Percentiles rank a stretch among this genome's conserved stretches.
phyloP scores from a whole-genome alignment of 2,329 filamentous ascomycete species.

The Beauveria sp. region DNA sequence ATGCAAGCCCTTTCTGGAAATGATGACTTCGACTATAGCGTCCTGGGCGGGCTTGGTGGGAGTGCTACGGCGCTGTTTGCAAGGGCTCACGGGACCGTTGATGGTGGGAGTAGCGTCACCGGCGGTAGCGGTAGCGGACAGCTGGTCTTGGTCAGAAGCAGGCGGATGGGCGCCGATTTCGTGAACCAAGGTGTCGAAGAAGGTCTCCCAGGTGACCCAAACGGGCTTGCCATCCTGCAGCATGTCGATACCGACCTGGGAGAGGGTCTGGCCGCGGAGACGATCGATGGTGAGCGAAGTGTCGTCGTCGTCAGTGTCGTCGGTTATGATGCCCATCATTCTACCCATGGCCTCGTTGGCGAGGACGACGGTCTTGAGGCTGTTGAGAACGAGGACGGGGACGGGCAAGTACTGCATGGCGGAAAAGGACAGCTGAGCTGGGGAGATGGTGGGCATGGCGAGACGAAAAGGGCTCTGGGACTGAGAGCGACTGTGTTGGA shows the following conservation, averaged over 20 bases:
- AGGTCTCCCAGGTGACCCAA: conserved; percentile 52
- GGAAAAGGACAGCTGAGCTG: conserved; percentile 53
- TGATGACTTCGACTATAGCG: conserved; percentile 60
- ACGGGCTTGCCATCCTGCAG: conserved; percentile 57
- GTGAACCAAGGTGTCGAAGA: conserved; percentile 45
- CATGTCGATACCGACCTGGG: conserved; percentile 66
- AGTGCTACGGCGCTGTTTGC: conserved; percentile 22
- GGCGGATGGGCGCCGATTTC: conserved; percentile 31
- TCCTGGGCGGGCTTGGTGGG: conserved; percentile 40
- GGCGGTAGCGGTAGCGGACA: conserved; percentile 10
- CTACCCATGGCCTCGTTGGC: conserved; percentile 71
- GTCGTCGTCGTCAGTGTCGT: conserved; percentile 33
- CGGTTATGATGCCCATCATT: conserved; percentile 51
- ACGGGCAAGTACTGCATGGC: conserved; percentile 69
- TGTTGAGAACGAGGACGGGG: conserved; percentile 61
- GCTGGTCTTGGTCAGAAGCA: conserved; percentile 17
- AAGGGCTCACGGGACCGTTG: conserved; percentile 20
- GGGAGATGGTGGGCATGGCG: conserved; percentile 39
- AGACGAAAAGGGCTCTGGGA: conserved; percentile 32
- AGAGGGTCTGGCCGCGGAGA: conserved; percentile 57
- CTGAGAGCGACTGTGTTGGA: conserved; percentile 22
- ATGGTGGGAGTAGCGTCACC: conserved; percentile 32
- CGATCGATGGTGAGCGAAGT: conserved; percentile 44
- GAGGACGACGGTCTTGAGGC: conserved; percentile 60
- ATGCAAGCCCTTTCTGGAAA: conserved; percentile 42